These are phyloP conservation scores for Colletotrichum sp. DNA, from an alignment of 2,329 filamentous ascomycete genomes.

Conservation along the genomic window DNA sequence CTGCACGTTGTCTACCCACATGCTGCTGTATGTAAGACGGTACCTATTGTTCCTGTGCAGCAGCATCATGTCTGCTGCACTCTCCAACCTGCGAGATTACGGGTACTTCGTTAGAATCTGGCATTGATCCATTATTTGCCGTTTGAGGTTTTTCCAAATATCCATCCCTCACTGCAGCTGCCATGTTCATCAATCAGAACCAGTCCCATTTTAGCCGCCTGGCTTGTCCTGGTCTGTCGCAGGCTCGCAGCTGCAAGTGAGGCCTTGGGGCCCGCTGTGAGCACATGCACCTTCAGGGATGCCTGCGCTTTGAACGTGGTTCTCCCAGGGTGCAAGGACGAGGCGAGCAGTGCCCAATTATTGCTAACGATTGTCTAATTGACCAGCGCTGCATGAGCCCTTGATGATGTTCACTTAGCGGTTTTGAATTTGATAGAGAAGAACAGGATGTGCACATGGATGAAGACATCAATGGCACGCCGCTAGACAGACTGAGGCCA, in stretches of 20 bases:
- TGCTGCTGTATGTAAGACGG: neutral
- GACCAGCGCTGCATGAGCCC: neutral
- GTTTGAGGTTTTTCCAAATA: neutral
- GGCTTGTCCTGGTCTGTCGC: slow-evolving; percentile 5
- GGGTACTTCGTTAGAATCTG: neutral
- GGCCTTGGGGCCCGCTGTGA: neutral
- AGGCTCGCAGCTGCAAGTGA: neutral
- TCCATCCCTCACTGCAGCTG: neutral
- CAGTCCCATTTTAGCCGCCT: neutral
- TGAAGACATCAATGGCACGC: neutral
- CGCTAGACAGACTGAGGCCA: neutral
- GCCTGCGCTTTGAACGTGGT: neutral
- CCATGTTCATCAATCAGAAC: neutral
- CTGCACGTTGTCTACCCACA: neutral
- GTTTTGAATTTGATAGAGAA: neutral
- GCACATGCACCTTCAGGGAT: neutral
- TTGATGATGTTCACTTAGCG: neutral
- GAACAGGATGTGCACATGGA: neutral
- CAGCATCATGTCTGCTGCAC: neutral
- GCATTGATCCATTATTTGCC: neutral
- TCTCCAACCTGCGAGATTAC: neutral
- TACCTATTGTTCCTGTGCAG: neutral
- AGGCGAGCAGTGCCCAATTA: neutral
- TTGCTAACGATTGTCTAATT: neutral
- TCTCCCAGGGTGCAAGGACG: neutral